Evolutionary conservation across 371 early-diverging fungal genomes (phyloP), one percentile per base, ranked within the genome.

Genomic region (Fennellomyces sp.): DNA sequence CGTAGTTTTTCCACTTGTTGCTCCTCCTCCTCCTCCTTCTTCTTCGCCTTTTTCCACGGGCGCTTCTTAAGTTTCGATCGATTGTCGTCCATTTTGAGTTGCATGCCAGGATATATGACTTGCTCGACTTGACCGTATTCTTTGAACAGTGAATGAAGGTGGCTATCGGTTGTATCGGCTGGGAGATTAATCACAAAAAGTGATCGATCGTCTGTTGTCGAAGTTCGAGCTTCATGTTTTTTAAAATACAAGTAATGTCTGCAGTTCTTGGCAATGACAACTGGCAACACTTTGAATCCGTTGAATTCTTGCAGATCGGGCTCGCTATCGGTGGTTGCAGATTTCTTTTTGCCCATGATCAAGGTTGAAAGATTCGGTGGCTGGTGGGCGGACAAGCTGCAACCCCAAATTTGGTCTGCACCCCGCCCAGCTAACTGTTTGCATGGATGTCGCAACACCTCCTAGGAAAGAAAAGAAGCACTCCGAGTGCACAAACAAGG

Each of bases 121-220:
- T 36, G 13, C n/a, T 54, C 54, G 13, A 65, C 23, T 17, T 36
- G 51, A 28, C 49, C 66, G 26, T 48, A 69, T 28, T 13, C 66
- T 56, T 56, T 76, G 67, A 96, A 93, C 15, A 96, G 75, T 19
- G 89, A 72, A 42, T 79, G 73, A n/a, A 96, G 62, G 58, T 94
- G 92, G 26, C 69, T 63, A 52, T 86, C 83, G 0, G 92, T 88
- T 17, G 94, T 78, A 64, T 96, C 95, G 8, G 80, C 80, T 3
- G 97, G 97, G 47, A 96, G 64, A 71, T 95, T 95, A 50, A 84
- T 68, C 30, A 94, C 59, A 60, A 92, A 95, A 2, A 96, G 66
- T 0, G 95, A 93, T 42, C 90, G 88, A 70, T 83, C 85, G 27
- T 71, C 70, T 58, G 15, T 35, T 13, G 72, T 62, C 35, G 85